Conservation (phyloP, 1,284 basidiomycete genomes). For the Malassezia pachydermatis region DNA sequence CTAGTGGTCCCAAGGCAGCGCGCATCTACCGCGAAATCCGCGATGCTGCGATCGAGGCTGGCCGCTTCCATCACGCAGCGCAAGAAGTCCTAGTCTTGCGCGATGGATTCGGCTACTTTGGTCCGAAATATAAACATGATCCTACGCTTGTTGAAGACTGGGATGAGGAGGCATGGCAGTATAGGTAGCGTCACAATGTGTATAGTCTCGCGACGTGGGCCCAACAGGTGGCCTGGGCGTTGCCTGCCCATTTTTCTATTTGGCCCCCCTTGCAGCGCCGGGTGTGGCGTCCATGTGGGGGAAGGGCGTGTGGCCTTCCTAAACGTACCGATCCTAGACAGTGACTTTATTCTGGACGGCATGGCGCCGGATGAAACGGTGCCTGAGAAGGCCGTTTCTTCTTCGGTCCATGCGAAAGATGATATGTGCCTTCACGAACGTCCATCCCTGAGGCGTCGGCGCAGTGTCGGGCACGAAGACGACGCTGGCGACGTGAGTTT, state of each 20-base stretch:
- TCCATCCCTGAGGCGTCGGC: conserved; percentile 1
- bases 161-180: conserved; percentile 12
- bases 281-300: too few relatives aligned
- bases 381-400: too few relatives aligned
- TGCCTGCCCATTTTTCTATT: too few relatives aligned
- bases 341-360: too few relatives aligned
- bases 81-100: conserved; percentile 46
- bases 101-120: conserved; percentile 46
- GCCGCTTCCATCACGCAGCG: conserved; percentile 12
- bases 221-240: too few relatives aligned
- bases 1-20: conserved; percentile 47
- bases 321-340: too few relatives aligned
- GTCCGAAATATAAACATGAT: conserved; percentile 13
- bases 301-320: too few relatives aligned
- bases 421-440: background rate
- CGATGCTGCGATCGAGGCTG: conserved; percentile 19
- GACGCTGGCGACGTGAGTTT: background rate
- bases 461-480: background rate
- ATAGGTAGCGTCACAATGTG: background rate
- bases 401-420: too few relatives aligned
- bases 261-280: too few relatives aligned
- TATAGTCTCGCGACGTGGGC: too few relatives aligned
- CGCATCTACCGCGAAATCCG: conserved; percentile 44
- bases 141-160: conserved; percentile 13
- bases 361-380: too few relatives aligned